Conservation (phyloP, 768 basidiomycete species). For the Fistulinella prunicolor region DNA sequence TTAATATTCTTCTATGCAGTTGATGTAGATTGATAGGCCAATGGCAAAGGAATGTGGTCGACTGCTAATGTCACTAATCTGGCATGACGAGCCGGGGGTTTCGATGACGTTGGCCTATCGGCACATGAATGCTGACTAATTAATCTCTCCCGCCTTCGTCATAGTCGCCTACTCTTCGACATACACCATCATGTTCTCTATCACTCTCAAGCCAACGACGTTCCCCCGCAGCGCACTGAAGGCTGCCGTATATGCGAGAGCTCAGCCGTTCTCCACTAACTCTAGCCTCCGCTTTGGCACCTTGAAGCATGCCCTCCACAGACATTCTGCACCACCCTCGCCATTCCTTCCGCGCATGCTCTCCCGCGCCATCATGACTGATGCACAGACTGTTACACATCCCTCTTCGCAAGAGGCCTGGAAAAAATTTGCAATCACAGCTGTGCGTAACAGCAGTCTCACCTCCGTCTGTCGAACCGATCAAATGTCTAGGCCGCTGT, state of each 20-base stretch:
- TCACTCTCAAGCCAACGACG: conserved; percentile 15
- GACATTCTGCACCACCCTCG: conserved; percentile 22
- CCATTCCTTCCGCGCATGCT: conserved; percentile 23
- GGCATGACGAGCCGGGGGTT: too few species aligned
- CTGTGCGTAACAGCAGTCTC: conserved; percentile 36
- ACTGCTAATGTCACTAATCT: too few species aligned
- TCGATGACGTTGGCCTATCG: conserved; percentile 14
- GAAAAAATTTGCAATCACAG: conserved; percentile 51
- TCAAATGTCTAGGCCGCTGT: conserved; percentile 55
- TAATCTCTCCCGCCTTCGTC: background rate
- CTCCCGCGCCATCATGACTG: conserved; percentile 50
- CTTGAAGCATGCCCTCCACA: conserved; percentile 29
- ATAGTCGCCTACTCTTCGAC: background rate
- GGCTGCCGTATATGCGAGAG: conserved; percentile 15
- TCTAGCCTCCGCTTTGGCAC: conserved; percentile 1
- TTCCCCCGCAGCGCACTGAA: conserved; percentile 19
- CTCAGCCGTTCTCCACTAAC: conserved; percentile 26
- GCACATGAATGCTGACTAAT: conserved; percentile 15
- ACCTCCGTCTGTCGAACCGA: background rate
- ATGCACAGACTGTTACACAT: conserved; percentile 37
- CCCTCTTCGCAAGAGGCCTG: conserved; percentile 42
- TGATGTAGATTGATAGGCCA: too few species aligned
- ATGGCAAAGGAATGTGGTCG: too few species aligned
- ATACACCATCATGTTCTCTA: conserved; percentile 17
- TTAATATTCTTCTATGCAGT: too few species aligned